These are phyloP conservation scores for Penicillium sp. DNA, from an alignment of 2,329 filamentous ascomycete genomes.

Conservation along the genomic window DNA sequence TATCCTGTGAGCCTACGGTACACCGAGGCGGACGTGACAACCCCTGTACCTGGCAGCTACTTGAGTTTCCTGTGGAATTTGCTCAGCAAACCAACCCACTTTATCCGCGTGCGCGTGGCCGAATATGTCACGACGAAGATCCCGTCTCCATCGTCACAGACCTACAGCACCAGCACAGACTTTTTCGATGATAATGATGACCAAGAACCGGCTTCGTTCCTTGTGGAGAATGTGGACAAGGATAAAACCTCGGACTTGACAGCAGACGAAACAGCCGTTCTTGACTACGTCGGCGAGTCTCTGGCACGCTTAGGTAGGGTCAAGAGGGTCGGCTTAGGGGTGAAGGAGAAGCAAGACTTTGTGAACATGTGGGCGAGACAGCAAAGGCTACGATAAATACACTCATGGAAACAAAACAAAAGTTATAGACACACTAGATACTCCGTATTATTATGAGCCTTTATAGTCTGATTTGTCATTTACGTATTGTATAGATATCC, in stretches of 20 bases:
- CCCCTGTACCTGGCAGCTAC: constrained; percentile 75
- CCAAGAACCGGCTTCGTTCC: background rate
- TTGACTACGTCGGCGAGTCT: constrained; percentile 79
- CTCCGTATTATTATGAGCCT: background rate
- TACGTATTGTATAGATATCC: background rate
- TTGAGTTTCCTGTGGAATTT: constrained; percentile 77
- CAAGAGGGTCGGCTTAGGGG: constrained; percentile 79
- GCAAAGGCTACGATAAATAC: background rate
- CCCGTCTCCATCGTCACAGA: constrained; percentile 40
- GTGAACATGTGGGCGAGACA: constrained; percentile 60
- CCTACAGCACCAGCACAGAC: constrained; percentile 28
- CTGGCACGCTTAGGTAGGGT: constrained; percentile 83
- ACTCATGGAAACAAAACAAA: background rate
- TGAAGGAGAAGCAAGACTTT: constrained; percentile 80
- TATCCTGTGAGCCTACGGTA: constrained; percentile 91
- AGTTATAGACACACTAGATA: background rate
- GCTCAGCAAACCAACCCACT: constrained; percentile 78
- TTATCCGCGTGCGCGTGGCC: constrained; percentile 85
- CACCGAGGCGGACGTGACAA: constrained; percentile 82
- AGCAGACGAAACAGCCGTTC: constrained; percentile 61
- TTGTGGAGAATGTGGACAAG: constrained; percentile 14
- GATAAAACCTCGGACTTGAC: constrained; percentile 29
- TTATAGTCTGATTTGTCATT: background rate
- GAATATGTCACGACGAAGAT: constrained; percentile 53
- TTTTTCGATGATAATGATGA: constrained; percentile 13